Percentiles rank a stretch among this genome's conserved stretches.
Conservation (phyloP, 2,329 filamentous ascomycete species). For the Colletotrichum nymphaeae region DNA sequence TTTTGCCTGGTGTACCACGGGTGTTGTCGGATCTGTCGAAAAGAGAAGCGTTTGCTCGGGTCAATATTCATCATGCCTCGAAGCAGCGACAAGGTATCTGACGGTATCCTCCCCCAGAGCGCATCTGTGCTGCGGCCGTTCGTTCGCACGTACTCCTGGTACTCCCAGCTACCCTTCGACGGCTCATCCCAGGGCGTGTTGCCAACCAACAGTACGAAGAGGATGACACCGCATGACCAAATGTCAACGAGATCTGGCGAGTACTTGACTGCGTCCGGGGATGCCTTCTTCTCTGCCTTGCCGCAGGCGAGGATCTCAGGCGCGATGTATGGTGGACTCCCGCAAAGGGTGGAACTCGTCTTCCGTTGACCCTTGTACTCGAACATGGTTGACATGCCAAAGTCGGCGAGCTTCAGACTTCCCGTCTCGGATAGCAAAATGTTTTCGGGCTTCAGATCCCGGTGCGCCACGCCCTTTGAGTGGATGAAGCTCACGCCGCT, state of each 20-base stretch:
- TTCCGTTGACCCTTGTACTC: constrained; percentile 88
- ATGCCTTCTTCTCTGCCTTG: constrained; percentile 53
- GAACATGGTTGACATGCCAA: constrained; percentile 94
- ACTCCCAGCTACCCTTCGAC: constrained; percentile 87
- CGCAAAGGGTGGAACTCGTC: constrained; percentile 88
- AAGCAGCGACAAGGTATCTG: constrained; percentile 81
- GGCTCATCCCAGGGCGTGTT: constrained; percentile 99
- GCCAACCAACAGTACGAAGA: constrained; percentile 93
- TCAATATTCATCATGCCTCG: constrained; percentile 94
- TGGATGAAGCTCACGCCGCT: constrained; percentile 95
- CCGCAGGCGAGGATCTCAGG: constrained; percentile 82
- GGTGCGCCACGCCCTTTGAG: constrained; percentile 92
- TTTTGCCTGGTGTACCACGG: constrained; percentile 95
- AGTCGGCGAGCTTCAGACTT: constrained; percentile 94
- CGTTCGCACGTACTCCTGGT: constrained; percentile 83
- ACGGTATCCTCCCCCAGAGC: constrained; percentile 84
- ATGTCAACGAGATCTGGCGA: constrained; percentile 87
- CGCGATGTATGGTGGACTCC: constrained; percentile 96
- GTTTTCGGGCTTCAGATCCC: constrained; percentile 94
- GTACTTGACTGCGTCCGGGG: constrained; percentile 69
- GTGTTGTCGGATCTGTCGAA: constrained; percentile 87
- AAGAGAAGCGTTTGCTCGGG: constrained; percentile 79
- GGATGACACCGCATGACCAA: constrained; percentile 98
- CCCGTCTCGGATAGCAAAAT: constrained; percentile 88
- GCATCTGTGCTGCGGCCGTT: constrained; percentile 86